phyloP scores from a whole-genome alignment of 495 filamentous ascomycete genomes.

The Xylaria nigripes region DNA sequence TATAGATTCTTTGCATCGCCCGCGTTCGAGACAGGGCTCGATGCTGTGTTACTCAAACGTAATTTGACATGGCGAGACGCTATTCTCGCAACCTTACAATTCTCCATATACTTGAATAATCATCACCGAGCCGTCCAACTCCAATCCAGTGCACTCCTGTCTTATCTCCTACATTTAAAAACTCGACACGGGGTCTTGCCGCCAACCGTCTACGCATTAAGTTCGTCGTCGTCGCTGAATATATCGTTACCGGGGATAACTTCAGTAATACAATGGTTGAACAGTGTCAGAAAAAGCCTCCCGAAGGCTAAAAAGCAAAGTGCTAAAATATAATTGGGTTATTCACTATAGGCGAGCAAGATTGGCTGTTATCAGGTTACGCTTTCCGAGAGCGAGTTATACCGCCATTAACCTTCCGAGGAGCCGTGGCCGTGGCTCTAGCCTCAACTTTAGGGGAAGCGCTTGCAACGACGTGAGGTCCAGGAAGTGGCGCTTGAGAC shows the following conservation, averaged over 20 bases:
- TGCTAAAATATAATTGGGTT: constrained; percentile 7
- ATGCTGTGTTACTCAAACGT: constrained; percentile 1
- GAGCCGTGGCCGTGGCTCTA: constrained; percentile 37
- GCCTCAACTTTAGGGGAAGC: constrained; percentile 31
- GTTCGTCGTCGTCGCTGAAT: constrained; percentile 5
- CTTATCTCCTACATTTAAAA: constrained; percentile 10
- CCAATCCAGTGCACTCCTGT: constrained; percentile 10
- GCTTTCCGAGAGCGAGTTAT: constrained; percentile 52
- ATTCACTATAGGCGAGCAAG: constrained; percentile 8
- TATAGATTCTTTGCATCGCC: constrained; percentile 5
- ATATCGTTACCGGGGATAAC: constrained; percentile 20
- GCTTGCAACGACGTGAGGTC: constrained; percentile 35
- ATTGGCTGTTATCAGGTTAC: constrained; percentile 39
- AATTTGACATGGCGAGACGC: constrained; percentile 6
- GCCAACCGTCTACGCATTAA: not conserved
- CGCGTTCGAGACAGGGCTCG: not conserved
- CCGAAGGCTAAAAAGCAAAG: constrained; percentile 5
- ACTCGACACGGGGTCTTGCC: constrained; percentile 8
- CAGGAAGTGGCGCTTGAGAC: constrained; percentile 46
- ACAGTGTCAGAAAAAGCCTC: constrained; percentile 2
- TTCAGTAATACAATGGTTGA: constrained; percentile 27
- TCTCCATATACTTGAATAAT: constrained; percentile 12
- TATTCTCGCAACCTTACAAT: constrained; percentile 3
- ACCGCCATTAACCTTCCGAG: constrained; percentile 40
- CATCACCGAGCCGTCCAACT: constrained; percentile 10